Evolutionary conservation across 805 yeast genomes (phyloP).

Genomic region (Starmerella ratchasimensis): DNA sequence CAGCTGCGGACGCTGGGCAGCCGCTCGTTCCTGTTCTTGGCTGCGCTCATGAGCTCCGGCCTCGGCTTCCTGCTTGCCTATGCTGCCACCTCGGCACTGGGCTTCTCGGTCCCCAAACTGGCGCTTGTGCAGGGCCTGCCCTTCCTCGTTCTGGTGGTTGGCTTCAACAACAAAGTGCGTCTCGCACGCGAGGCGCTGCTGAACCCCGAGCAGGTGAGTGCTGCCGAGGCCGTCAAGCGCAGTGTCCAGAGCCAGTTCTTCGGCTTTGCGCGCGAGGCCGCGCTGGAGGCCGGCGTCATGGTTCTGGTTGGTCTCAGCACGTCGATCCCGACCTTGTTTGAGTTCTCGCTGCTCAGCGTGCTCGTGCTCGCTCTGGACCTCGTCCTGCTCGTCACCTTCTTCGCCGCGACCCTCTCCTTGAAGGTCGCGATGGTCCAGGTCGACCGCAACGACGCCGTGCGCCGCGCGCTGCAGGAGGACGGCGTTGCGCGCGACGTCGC

Average conservation of each 20-base stretch:
- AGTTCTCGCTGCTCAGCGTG: conserved; percentile 65
- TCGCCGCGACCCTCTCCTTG: conserved; percentile 66
- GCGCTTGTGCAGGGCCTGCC: conserved; percentile 85
- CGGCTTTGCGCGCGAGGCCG: conserved; percentile 56
- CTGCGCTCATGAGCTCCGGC: conserved; percentile 63
- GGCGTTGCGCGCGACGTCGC: conserved; percentile 76
- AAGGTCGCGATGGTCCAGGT: conserved; percentile 81
- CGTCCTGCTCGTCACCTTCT: conserved; percentile 63
- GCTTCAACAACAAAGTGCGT: conserved; percentile 72
- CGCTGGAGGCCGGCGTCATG: conserved; percentile 58
- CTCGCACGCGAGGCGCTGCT: conserved; percentile 37
- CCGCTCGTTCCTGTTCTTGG: conserved; percentile 71
- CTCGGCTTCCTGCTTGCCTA: conserved; percentile 76
- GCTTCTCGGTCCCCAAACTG: conserved; percentile 51
- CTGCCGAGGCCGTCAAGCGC: conserved; percentile 33
- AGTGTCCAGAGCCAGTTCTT: conserved; percentile 28
- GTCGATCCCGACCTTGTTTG: conserved; percentile 57
- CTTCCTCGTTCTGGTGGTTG: conserved; percentile 79
- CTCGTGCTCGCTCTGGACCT: conserved; percentile 59
- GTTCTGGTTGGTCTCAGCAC: conserved; percentile 37
- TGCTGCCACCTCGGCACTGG: conserved; percentile 42
- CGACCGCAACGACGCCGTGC: conserved; percentile 63
- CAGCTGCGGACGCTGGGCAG: conserved; percentile 73
- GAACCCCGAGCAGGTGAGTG: conserved; percentile 22
- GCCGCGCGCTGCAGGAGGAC: conserved; percentile 79